Evolutionary conservation across 1,139 yeast species (phyloP).

Genomic region (Nakaseomyces bracarensis): DNA sequence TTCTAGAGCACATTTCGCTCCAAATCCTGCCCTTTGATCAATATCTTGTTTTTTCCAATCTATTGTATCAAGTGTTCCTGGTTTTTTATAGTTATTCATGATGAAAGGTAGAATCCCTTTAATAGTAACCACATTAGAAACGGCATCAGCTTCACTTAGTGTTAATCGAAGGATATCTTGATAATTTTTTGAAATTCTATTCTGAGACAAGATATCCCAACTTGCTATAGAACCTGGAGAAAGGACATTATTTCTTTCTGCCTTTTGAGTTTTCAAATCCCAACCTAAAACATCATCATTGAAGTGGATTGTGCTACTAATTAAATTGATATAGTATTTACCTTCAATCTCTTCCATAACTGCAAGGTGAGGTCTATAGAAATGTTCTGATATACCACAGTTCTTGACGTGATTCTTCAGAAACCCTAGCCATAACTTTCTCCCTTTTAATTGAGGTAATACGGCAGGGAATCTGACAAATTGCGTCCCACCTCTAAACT

Average conservation of each 20-base stretch:
- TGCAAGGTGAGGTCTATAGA: conserved; percentile 5
- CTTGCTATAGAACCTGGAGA: conserved; percentile 6
- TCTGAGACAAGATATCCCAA: conserved; percentile 7
- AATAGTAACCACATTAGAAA: conserved; percentile 1
- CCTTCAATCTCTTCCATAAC: conserved; percentile 5
- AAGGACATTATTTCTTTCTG: conserved; percentile 5
- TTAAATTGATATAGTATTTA: background rate
- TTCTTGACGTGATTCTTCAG: conserved; percentile 4
- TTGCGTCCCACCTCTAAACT: conserved; percentile 6
- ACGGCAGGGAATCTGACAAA: conserved; percentile 4
- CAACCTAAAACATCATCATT: conserved; percentile 3
- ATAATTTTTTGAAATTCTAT: background rate
- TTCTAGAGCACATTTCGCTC: background rate
- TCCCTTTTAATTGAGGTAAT: background rate
- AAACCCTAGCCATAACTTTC: conserved; percentile 7
- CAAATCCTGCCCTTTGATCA: background rate
- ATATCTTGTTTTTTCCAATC: background rate
- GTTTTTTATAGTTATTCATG: conserved; percentile 10
- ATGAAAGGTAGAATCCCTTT: conserved; percentile 5
- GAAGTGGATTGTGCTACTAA: conserved; percentile 4
- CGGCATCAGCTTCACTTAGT: conserved; percentile 4
- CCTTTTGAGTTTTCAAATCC: background rate
- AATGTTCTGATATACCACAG: conserved; percentile 6
- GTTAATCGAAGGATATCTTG: conserved; percentile 5
- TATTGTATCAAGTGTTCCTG: background rate